Evolutionary conservation across 768 basidiomycete genomes (phyloP).

Genomic region (Strobilomyces echinocephalus): DNA sequence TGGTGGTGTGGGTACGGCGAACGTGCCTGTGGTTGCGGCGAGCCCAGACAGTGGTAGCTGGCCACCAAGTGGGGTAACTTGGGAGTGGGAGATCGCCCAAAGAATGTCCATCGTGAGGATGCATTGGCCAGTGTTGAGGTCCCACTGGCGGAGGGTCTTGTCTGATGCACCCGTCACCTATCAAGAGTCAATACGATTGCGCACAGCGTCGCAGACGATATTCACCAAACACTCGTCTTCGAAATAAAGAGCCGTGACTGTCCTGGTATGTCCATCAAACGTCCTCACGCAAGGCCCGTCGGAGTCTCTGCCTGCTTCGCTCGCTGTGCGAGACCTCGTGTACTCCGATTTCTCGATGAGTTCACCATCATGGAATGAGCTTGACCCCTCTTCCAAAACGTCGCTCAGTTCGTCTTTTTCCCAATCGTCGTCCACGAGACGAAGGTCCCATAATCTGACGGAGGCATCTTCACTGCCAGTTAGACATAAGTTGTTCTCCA

Average conservation of each 20-base stretch:
- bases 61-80: slow-evolving; percentile 39
- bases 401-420: slow-evolving; percentile 53
- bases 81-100: slow-evolving; percentile 96
- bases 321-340: slow-evolving; percentile 36
- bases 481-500: slow-evolving; percentile 85
- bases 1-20: slow-evolving; percentile 81
- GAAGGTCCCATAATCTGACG: slow-evolving; percentile 87
- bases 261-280: slow-evolving; percentile 88
- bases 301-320: slow-evolving; percentile 44
- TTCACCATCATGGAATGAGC: slow-evolving; percentile 30
- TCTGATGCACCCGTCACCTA: slow-evolving; percentile 97
- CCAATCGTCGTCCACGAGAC: slow-evolving; percentile 72
- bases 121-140: slow-evolving; percentile 94
- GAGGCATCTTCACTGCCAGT: slow-evolving; percentile 88
- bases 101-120: slow-evolving; percentile 99
- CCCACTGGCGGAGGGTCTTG: slow-evolving; percentile 98
- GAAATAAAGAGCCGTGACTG: slow-evolving; percentile 91
- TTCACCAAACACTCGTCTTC: slow-evolving; percentile 89
- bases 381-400: slow-evolving; percentile 60
- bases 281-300: slow-evolving; percentile 54
- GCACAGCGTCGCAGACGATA: slow-evolving; percentile 8
- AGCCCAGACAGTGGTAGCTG: slow-evolving; percentile 48
- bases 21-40: slow-evolving; percentile 54
- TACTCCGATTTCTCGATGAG: slow-evolving; percentile 36
- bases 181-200: slow-evolving; percentile 15